Evolutionary conservation across 2,329 filamentous ascomycete species (phyloP), one percentile per base, ranked within the genome.

Genomic region (Neoascochyta sp.): DNA sequence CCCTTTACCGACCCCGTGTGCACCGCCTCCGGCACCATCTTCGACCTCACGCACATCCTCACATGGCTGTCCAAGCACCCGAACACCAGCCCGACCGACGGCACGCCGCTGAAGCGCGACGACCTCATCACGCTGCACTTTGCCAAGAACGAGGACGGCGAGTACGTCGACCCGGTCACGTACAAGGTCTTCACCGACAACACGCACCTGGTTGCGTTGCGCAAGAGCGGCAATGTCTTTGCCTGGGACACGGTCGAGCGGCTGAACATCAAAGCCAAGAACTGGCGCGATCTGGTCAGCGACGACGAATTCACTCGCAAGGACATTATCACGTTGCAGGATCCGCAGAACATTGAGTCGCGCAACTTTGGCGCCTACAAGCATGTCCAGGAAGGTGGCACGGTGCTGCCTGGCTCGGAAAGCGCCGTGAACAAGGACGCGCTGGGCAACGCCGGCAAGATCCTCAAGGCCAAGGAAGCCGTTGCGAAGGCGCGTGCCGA

Each of bases 181-280:
- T 96, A 86, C 73, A 98, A 98, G 64, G 85, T 94, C 22, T 87
- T 98, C 54, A 98, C 92, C 25, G 88, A 98, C 62, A 96, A 96
- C 64, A 96, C 92, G 4, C 92, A 96, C 63, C 86, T 98, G 36
- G 86, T 96, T 24, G 90, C 89, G 10, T 73, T 98, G 42, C 75
- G 80, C 34, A 83, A 74, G 32, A 90, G 89, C 35, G 90, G 90
- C 27, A 98, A 98, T 64, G 92, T 95, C 4, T 98, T 96, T 60
- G 81, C 89, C 1, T 95, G 83, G 78, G 93, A 98, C 54, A 98
- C 93, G 2, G 79, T 98, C 20, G 86, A 96, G 65, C 77, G 86
- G 50, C 78, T 98, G 68, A 98, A 98, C 62, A 83, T 98, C 64
- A 96, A 96, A 69, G 75, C 87, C 27, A 96, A 95, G 75, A 83